phyloP scores from a whole-genome alignment of 2,329 filamentous ascomycete genomes.

The Colletotrichum lentis region DNA sequence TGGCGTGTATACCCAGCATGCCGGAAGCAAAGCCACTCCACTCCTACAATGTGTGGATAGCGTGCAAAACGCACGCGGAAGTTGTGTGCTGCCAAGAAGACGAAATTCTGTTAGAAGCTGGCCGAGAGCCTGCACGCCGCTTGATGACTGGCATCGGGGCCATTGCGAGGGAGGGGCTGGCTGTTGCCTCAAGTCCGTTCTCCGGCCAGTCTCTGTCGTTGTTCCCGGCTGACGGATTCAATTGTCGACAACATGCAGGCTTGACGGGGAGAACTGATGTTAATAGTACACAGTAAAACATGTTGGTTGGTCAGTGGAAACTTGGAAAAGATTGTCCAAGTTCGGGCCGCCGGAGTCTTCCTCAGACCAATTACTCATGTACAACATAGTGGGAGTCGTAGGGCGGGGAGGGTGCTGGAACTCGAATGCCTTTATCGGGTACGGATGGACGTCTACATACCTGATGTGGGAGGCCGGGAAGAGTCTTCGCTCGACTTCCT shows the following conservation, averaged over 20 bases:
- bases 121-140: slow-evolving; percentile 3
- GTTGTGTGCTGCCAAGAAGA: slow-evolving; percentile 14
- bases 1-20: too few relatives aligned
- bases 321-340: slow-evolving; percentile 23
- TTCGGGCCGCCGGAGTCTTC: slow-evolving; percentile 19
- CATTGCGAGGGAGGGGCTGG: not conserved
- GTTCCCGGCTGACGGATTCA: slow-evolving; percentile 13
- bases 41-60: slow-evolving; percentile 5
- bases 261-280: slow-evolving; percentile 15
- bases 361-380: not conserved
- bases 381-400: not conserved
- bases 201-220: not conserved
- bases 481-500: not conserved
- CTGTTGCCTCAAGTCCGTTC: slow-evolving; percentile 3
- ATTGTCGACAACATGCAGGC: slow-evolving; percentile 8
- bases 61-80: slow-evolving; percentile 11
- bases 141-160: slow-evolving; percentile 1
- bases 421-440: not conserved
- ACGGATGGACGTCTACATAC: not conserved
- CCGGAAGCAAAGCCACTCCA: too few relatives aligned
- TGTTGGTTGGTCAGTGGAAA: slow-evolving; percentile 27
- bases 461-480: not conserved
- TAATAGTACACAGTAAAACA: not conserved
- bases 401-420: not conserved
- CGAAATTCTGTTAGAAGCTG: slow-evolving; percentile 16